These are phyloP conservation scores for Solanum stenotomum DNA, from an alignment of 257 asterid species.

Conservation along the genomic window DNA sequence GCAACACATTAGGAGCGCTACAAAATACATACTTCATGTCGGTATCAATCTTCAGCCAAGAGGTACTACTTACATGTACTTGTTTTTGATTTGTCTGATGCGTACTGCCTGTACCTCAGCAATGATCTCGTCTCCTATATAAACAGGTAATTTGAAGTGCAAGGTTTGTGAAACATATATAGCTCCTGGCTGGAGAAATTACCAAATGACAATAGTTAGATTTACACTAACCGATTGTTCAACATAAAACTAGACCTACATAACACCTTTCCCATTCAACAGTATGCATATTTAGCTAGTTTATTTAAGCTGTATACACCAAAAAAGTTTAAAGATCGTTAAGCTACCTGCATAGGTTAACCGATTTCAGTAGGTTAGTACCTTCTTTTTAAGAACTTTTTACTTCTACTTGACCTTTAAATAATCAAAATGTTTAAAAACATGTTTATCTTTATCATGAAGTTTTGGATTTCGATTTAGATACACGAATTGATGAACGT, in stretches of 20 bases:
- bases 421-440: too few relatives aligned
- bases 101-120: conserved; percentile 48
- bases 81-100: conserved; percentile 36
- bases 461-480: neutral
- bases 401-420: too few relatives aligned
- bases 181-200: conserved; percentile 62
- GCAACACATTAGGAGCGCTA: neutral
- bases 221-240: neutral
- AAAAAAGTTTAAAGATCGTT: neutral
- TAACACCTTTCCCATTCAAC: neutral
- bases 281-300: neutral
- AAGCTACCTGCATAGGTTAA: neutral
- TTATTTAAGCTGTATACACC: neutral
- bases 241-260: neutral
- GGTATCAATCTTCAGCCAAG: neutral
- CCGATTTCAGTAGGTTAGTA: neutral
- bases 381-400: neutral
- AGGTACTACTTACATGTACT: conserved; percentile 40
- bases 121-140: conserved; percentile 50
- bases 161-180: conserved; percentile 63
- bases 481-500: neutral
- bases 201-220: neutral
- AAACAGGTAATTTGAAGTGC: conserved; percentile 67
- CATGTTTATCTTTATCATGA: too few relatives aligned
- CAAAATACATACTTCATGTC: neutral